Percentiles rank a stretch among this genome's conserved stretches.
Conservation (phyloP, 805 yeast genomes). For the Metschnikowia proteae region DNA sequence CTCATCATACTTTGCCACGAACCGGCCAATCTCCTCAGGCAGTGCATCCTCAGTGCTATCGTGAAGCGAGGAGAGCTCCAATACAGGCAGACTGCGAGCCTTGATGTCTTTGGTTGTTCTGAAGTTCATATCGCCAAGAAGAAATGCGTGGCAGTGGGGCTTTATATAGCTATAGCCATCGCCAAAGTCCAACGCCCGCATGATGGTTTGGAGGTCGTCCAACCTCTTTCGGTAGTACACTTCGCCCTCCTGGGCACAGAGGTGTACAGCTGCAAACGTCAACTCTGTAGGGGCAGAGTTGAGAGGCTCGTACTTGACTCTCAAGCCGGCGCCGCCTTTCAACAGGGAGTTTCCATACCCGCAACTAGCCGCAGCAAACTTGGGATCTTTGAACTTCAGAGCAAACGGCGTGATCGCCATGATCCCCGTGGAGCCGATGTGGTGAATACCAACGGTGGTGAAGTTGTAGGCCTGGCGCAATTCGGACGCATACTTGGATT, state of each 20-base stretch:
- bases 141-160: constrained; percentile 56
- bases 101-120: constrained; percentile 42
- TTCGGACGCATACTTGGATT: constrained; percentile 24
- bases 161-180: constrained; percentile 53
- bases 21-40: constrained; percentile 14
- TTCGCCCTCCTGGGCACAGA: constrained; percentile 75
- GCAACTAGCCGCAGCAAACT: constrained; percentile 38
- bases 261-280: constrained; percentile 68
- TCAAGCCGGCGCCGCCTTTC: constrained; percentile 70
- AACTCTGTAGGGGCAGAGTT: constrained; percentile 28
- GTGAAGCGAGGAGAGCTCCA: constrained; percentile 24
- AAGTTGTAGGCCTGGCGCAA: constrained; percentile 27
- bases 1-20: constrained; percentile 46
- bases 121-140: constrained; percentile 86
- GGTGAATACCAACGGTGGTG: constrained; percentile 40
- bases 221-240: constrained; percentile 47
- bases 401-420: constrained; percentile 46
- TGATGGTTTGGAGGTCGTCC: constrained; percentile 45
- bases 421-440: constrained; percentile 57
- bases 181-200: constrained; percentile 53
- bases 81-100: constrained; percentile 9
- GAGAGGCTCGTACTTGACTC: constrained; percentile 37
- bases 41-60: constrained; percentile 18
- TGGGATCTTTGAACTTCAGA: constrained; percentile 27
- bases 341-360: constrained; percentile 61